These are phyloP conservation scores for Fusarium oligoseptatum DNA, from an alignment of 2,329 filamentous ascomycete genomes.

Conservation along the genomic window DNA sequence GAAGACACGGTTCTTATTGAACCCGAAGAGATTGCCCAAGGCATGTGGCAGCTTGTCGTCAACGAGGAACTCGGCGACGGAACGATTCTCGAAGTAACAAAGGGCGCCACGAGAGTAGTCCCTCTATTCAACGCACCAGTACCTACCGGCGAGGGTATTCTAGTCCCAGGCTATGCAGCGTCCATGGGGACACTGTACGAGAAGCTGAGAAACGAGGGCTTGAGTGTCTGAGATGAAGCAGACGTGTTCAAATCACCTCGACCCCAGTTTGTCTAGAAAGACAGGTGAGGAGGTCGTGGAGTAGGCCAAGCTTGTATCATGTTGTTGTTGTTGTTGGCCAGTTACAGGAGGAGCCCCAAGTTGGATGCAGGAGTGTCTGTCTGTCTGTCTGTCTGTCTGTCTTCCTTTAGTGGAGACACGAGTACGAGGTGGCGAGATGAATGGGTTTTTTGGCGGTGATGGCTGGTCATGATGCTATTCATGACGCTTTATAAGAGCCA, in stretches of 20 bases:
- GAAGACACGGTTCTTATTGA: constrained; percentile 47
- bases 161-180: constrained; percentile 43
- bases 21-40: constrained; percentile 49
- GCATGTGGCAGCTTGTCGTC: constrained; percentile 48
- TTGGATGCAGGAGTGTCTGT: background rate
- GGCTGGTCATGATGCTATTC: background rate
- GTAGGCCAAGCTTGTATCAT: constrained; percentile 7
- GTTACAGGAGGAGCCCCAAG: background rate
- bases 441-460: background rate
- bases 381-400: background rate
- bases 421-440: background rate
- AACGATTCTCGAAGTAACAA: constrained; percentile 51
- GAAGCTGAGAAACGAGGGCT: constrained; percentile 38
- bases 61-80: constrained; percentile 47
- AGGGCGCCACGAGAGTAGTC: constrained; percentile 44
- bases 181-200: constrained; percentile 40
- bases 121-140: constrained; percentile 46
- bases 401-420: constrained; percentile 3
- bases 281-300: constrained; percentile 5
- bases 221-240: constrained; percentile 36
- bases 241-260: background rate
- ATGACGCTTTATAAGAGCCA: background rate
- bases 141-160: constrained; percentile 39
- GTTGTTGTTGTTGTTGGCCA: constrained; percentile 6
- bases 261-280: background rate